Base-by-base conservation (phyloP, 176 grass and related monocot species). In the Phoenix dactylifera region DNA sequence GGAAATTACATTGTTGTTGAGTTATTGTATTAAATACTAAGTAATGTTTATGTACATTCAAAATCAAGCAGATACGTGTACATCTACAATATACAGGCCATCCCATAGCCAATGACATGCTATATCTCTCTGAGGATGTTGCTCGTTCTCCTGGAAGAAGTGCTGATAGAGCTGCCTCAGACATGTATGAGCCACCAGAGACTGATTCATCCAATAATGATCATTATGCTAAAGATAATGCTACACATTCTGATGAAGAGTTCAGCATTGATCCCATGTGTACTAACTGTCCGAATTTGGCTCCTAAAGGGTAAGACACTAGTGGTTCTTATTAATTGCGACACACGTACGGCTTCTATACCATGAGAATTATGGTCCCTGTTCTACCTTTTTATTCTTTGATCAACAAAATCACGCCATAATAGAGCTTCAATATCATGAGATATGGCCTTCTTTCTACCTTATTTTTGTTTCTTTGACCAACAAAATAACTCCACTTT, bases 31-130 rank as follows among this genome's bases (percentile, higher is more conserved):
- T 44, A 44, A 44, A 44, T 1, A 14, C 35, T 44, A 3, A 44
- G 2, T 14, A 44, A 44, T 44, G 35, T 44, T 44, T 44, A 44
- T 44, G 14, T 14, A 44, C 12, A 59, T 51, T 59, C 0, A 19
- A 50, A 52, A 75, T 64, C 66, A 51, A 88, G 75, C 72, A 97
- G 92, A 91, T 97, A 85, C 64, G 92, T 56, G 92, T 97, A 22
- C 93, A 97, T 82, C 78, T 97, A 4, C 89, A 97, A 76, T 80
- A 85, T 60, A 53, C 76, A 65, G 87, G 93, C 63, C 80, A 97
- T 68, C 87, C 93, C 66, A 91, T 91, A 82, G 92, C 80, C 49
- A 97, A 97, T 68, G 92, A 97, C 44, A 69, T 72, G 20, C 70
- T 97, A 39, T 97, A 97, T 57, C 76, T 91, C 49, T 85, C 81